Base-by-base conservation (phyloP, 306 rosid species). In the Cucurbita moschata region DNA sequence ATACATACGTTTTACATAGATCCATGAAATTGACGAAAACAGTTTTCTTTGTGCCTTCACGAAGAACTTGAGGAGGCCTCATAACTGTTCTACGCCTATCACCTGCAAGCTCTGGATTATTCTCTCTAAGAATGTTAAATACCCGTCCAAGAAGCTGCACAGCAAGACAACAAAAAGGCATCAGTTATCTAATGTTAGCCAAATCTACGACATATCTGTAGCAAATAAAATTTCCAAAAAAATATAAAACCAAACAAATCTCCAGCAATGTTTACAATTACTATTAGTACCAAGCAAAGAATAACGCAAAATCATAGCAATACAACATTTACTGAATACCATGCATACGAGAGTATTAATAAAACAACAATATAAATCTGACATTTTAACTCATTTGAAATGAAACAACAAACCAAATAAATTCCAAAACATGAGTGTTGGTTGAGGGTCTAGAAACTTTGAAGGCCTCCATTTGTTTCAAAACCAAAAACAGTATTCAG, bases 1-100 rank as follows among this genome's bases (percentile, higher is more conserved):
- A 78, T 49, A 72, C 90, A 73, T 85, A 87, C 92, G 89, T 79
- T 84, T 90, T 93, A 91, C 98, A 93, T 2, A 90, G 87, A 78
- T 93, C 98, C 97, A 93, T 93, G 82, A 93, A 93, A 75, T 93
- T 93, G 80, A 90, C 97, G 63, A 92, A 92, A 26, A 92, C 98
- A 12, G 98, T 92, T 85, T 92, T 92, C 89, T 92, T 92, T 46
- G 98, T 90, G 85, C 98, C 98, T 75, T 93, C 98, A 77, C 98
- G 97, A 77, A 93, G 97, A 79, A 93, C 98, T 86, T 93, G 96
- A 26, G 97, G 98, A 79, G 98, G 98, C 87, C 98, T 88, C 93
- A 93, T 90, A 66, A 93, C 98, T 50, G 96, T 90, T 77, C 98
- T 84, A 44, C 92, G 89, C 75, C 94, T 82, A 53, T 88, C 96